Conservation (phyloP, 305 asterid genomes). For the Solanum chacoense region DNA sequence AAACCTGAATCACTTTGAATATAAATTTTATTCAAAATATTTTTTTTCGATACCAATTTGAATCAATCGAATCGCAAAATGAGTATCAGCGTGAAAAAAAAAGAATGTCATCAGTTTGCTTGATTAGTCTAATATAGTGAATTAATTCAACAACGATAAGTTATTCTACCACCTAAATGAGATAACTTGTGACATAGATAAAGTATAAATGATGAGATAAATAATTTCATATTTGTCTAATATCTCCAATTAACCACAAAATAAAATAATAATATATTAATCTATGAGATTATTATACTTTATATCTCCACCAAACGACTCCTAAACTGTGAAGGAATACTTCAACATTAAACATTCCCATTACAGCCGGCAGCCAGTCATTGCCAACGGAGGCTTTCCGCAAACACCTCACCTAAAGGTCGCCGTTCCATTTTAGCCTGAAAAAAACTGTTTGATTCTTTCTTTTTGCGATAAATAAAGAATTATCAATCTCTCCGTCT, state of each 20-base stretch:
- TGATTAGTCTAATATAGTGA: no score
- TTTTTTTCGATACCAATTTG: not conserved
- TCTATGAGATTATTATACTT: not conserved
- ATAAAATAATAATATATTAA: no score
- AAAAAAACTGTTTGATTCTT: not conserved
- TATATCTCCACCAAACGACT: not conserved
- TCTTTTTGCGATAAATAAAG: not conserved
- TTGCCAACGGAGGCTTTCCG: slow-evolving; percentile 3
- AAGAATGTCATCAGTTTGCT: rapidly evolving
- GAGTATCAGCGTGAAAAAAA: no score
- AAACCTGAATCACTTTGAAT: not conserved
- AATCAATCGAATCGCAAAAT: no score
- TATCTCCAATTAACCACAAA: rapidly evolving
- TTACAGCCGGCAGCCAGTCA: not conserved
- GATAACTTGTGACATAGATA: no score
- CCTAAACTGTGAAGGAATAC: not conserved
- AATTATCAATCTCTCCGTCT: not conserved
- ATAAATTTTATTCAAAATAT: not conserved
- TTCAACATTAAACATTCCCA: not conserved
- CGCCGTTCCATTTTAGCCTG: not conserved
- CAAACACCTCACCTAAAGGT: not conserved
- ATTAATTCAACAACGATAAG: not conserved
- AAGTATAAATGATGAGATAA: no score
- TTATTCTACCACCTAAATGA: not conserved
- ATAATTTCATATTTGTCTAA: rapidly evolving